phyloP scores from a whole-genome alignment of 148 eudicot genomes.

The Vaccinium corymbosum region DNA sequence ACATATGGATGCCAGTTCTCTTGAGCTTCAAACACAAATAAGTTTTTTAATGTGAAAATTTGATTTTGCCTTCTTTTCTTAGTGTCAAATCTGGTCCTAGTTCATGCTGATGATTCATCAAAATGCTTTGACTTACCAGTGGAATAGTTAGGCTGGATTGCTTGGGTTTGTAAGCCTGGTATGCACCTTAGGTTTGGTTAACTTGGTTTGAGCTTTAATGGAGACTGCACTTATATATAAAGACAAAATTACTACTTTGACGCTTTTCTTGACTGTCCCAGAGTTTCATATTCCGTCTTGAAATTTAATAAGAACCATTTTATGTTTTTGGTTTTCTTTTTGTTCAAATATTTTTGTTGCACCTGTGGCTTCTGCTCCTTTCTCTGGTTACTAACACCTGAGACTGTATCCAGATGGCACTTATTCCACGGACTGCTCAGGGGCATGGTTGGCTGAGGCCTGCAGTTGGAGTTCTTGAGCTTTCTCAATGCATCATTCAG shows the following conservation, averaged over 20 bases:
- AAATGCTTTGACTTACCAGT: not conserved
- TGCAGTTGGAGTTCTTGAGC: constrained; percentile 87
- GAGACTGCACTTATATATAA: not conserved
- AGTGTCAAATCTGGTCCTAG: not conserved
- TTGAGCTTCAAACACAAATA: not conserved
- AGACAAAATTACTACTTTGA: not conserved
- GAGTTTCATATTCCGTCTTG: not conserved
- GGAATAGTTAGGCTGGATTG: not conserved
- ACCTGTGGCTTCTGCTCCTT: not conserved
- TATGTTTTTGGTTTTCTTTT: not conserved
- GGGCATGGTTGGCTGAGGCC: constrained; percentile 99
- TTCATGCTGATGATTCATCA: not conserved
- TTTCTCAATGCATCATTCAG: constrained; percentile 86
- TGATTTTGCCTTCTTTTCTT: not conserved
- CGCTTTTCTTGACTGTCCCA: not conserved
- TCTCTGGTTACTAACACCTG: constrained; percentile 11
- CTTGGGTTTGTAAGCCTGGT: not conserved
- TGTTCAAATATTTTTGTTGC: not conserved
- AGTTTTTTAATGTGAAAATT: not conserved
- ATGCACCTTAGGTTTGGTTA: not conserved
- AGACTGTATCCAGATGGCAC: constrained; percentile 62
- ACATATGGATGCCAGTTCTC: not conserved
- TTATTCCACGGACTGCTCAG: constrained; percentile 72
- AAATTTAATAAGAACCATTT: not conserved
- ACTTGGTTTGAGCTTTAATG: not conserved